phyloP scores from a whole-genome alignment of 768 basidiomycete genomes.

The Lanmaoa pseudosensibilis region DNA sequence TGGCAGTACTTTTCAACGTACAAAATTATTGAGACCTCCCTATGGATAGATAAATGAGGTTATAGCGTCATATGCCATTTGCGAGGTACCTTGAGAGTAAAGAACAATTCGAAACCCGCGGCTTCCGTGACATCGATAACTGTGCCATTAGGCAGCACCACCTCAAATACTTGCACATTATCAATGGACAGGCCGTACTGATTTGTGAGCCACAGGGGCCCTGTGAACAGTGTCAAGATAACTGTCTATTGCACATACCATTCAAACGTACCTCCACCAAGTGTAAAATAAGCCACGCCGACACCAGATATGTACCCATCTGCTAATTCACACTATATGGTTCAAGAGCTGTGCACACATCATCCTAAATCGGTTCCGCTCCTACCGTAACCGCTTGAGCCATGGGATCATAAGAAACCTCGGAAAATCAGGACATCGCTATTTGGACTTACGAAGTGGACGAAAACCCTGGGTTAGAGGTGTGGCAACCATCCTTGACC shows the following conservation, averaged over 20 bases:
- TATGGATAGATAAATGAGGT: slow-evolving; percentile 18
- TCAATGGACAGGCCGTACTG: slow-evolving; percentile 60
- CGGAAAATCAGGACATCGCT: slow-evolving; percentile 49
- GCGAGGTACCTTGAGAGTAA: slow-evolving; percentile 38
- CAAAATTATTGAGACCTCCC: slow-evolving; percentile 65
- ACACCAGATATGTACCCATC: too few relatives aligned
- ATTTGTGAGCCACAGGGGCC: slow-evolving; percentile 57
- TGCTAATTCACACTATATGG: too few relatives aligned
- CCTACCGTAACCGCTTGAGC: too few relatives aligned
- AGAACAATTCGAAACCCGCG: slow-evolving; percentile 42
- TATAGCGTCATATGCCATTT: neutral
- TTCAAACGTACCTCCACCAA: slow-evolving; percentile 49
- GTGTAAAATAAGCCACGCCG: slow-evolving; percentile 56
- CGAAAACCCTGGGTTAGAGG: slow-evolving; percentile 53
- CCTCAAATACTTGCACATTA: slow-evolving; percentile 52
- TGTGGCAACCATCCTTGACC: slow-evolving; percentile 66
- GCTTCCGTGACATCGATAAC: slow-evolving; percentile 35
- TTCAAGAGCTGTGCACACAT: slow-evolving; percentile 52
- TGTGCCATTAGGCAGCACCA: slow-evolving; percentile 49
- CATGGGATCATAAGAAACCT: slow-evolving; percentile 37
- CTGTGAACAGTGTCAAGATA: neutral
- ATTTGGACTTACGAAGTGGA: slow-evolving; percentile 60
- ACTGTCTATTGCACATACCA: neutral
- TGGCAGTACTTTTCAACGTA: slow-evolving; percentile 14
- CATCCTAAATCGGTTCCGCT: slow-evolving; percentile 57